A percentile compares a stretch with the other conserved stretches of the same genome.
Evolutionary conservation across 176 grass and related monocot genomes (phyloP).

Genomic region (Phoenix dactylifera): DNA sequence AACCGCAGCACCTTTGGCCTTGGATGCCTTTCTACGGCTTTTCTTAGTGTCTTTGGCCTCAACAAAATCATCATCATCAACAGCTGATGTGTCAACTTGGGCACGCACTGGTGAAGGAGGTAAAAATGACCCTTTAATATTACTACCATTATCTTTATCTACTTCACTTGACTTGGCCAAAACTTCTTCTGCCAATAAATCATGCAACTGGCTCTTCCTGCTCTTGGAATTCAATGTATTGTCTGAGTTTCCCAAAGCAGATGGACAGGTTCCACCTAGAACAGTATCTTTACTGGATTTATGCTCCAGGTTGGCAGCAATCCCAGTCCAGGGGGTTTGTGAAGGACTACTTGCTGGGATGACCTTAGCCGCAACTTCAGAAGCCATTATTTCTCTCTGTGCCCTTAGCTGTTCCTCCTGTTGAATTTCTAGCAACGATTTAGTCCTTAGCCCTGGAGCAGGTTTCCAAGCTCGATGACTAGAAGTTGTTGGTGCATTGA

Average conservation of each 20-base stretch:
- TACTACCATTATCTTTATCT: conserved; percentile 35
- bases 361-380: conserved; percentile 25
- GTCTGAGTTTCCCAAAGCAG: conserved; percentile 21
- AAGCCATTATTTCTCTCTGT: conserved; percentile 34
- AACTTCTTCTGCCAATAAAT: conserved; percentile 90
- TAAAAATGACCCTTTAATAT: conserved; percentile 33
- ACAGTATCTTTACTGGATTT: conserved; percentile 26
- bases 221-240: conserved; percentile 38
- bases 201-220: conserved; percentile 73
- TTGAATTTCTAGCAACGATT: conserved; percentile 92
- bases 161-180: conserved; percentile 48
- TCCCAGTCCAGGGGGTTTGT: conserved; percentile 58
- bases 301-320: conserved; percentile 32
- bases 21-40: conserved; percentile 73
- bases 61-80: conserved; percentile 84
- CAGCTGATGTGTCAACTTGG: conserved; percentile 29
- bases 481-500: conserved; percentile 27
- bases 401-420: conserved; percentile 71
- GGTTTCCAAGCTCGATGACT: conserved; percentile 64
- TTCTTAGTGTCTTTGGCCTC: conserved; percentile 94
- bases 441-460: conserved; percentile 60
- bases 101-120: conserved; percentile 24
- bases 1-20: conserved; percentile 41
- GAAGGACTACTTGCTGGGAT: conserved; percentile 17
- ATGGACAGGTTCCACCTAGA: conserved; percentile 10